Base-by-base conservation (phyloP, 768 basidiomycete genomes). In the Amanita fuliginea region DNA sequence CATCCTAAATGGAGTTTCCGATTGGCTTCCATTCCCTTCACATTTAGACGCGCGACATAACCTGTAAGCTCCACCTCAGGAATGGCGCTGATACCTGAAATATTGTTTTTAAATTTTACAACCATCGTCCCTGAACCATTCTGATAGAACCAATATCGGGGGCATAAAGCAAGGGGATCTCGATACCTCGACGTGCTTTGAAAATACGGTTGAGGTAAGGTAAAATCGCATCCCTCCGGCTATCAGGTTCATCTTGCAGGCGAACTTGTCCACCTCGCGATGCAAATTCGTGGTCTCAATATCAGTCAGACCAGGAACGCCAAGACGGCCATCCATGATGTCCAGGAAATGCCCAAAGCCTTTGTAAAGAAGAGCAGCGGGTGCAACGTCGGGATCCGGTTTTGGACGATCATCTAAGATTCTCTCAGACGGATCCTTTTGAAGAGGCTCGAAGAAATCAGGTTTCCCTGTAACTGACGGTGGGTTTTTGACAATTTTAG, bases 291-390 rank as follows among this genome's bases (percentile, higher is more conserved):
- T 13, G 36, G 22, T 26, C 42, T 52, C 35, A 21, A 56, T 41
- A 3, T 49, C 33, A n/a, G 33, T 32, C 10, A 51, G 48, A n/a
- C 36, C 46, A 30, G 34, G 43, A 41, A 43, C 21, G 49, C 53
- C 32, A 4, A 2, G 22, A 22, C 22, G 22, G 4, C 22, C 22
- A 4, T 55, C 43, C 22, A 55, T 41, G 34, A 61, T 54, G 40
- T 61, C 59, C n/a, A 57, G 42, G 45, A 60, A 60, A 28, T 53
- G 53, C 11, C 59, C 59, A 46, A 60, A 60, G 14, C 56, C 56
- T 41, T 52, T 49, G 49, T 59, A 61, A 24, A 59, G 57, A 43
- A 59, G 54, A 10, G 57, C 22, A 19, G 16, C n/a, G n/a, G n/a
- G n/a, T n/a, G n/a, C n/a, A n/a, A n/a, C n/a, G n/a, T n/a, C n/a